phyloP scores from a whole-genome alignment of 176 grass and related monocot genomes.

The Leersia perrieri region DNA sequence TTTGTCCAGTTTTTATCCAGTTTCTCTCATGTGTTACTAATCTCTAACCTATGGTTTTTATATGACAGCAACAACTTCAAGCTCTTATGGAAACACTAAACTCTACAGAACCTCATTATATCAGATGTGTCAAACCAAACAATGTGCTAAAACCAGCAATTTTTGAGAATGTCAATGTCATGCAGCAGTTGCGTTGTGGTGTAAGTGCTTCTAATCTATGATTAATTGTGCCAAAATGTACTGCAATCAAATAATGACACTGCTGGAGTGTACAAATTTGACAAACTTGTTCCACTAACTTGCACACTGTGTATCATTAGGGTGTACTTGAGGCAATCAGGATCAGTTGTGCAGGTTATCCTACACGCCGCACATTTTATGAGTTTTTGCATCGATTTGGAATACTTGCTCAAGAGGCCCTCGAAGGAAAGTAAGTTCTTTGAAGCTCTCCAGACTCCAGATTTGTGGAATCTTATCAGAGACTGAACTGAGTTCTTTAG shows the following conservation, averaged over 20 bases:
- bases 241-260: background rate
- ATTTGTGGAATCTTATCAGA: slow-evolving; percentile 10
- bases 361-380: slow-evolving; percentile 95
- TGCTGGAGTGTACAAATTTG: slow-evolving; percentile 14
- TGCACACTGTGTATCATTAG: slow-evolving; percentile 43
- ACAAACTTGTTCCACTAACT: slow-evolving; percentile 19
- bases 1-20: slow-evolving; percentile 15
- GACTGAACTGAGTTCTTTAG: background rate
- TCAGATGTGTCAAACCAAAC: slow-evolving; percentile 99
- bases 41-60: slow-evolving; percentile 25
- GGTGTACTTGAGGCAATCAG: slow-evolving; percentile 99
- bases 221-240: slow-evolving; percentile 8
- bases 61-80: slow-evolving; percentile 87
- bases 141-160: slow-evolving; percentile 93
- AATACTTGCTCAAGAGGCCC: slow-evolving; percentile 82
- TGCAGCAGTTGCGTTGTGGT: slow-evolving; percentile 98
- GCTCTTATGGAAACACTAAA: slow-evolving; percentile 96
- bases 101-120: slow-evolving; percentile 97
- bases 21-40: background rate
- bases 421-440: slow-evolving; percentile 85
- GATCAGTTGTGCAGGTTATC: slow-evolving; percentile 99
- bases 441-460: slow-evolving; percentile 10
- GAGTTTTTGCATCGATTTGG: slow-evolving; percentile 97
- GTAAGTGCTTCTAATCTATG: slow-evolving; percentile 63
- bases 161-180: slow-evolving; percentile 98